Conservation (phyloP, 306 rosid genomes). For the Castanea crenata region DNA sequence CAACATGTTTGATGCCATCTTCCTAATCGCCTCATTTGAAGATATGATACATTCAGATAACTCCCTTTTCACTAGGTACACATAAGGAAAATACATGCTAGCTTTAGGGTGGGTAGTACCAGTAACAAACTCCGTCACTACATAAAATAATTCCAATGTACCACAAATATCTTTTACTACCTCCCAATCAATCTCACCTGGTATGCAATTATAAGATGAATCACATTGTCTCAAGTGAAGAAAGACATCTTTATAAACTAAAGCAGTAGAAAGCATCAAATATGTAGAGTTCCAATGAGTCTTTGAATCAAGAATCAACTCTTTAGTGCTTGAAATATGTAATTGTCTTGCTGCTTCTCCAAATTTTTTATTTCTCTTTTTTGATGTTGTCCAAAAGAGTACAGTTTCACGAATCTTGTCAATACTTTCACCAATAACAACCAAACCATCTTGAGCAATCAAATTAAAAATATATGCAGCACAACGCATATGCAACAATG, state of each 20-base stretch:
- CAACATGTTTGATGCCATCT: no score
- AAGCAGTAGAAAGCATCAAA: not conserved
- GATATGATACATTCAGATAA: no score
- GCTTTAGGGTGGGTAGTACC: not conserved
- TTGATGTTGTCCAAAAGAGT: not conserved
- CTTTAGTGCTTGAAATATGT: not conserved
- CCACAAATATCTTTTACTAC: not conserved
- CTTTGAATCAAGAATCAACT: not conserved
- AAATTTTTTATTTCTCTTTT: not conserved
- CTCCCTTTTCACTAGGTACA: no score
- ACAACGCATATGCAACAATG: not conserved
- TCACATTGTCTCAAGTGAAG: not conserved
- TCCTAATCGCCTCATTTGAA: no score
- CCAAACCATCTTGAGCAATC: not conserved
- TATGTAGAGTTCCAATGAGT: not conserved
- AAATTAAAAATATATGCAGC: not conserved
- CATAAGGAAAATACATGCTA: not conserved
- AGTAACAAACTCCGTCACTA: not conserved
- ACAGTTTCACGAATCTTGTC: not conserved
- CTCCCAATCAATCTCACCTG: not conserved
- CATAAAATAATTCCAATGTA: not conserved
- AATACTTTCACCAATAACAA: not conserved
- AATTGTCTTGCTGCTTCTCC: not conserved
- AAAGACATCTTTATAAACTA: not conserved
- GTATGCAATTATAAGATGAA: not conserved